These are phyloP conservation scores for Apiotrichum veenhuisii DNA, from an alignment of 1,284 basidiomycete genomes.

Conservation along the genomic window DNA sequence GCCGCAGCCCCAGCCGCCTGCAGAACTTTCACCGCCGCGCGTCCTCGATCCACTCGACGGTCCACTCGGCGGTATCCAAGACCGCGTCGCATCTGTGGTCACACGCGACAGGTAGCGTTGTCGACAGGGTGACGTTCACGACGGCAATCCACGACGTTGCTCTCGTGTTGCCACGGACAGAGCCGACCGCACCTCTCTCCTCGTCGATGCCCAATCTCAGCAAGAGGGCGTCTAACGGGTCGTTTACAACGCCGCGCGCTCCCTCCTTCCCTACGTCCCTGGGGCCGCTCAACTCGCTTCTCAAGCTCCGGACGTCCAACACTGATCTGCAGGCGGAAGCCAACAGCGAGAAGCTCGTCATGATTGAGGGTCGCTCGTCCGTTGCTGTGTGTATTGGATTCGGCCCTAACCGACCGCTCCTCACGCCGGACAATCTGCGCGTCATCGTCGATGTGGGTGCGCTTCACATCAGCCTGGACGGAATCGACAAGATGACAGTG, in stretches of 20 bases:
- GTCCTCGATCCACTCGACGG: conserved; percentile 20
- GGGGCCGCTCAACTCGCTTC: conserved; percentile 5
- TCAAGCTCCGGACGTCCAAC: conserved; percentile 1
- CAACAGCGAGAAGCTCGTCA: conserved; percentile 25
- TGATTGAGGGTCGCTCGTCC: conserved; percentile 23
- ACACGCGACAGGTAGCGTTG: conserved; percentile 34
- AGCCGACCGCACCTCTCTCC: background rate
- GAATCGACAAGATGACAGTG: conserved; percentile 24
- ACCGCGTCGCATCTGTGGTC: conserved; percentile 33
- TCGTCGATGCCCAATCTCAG: conserved; percentile 4
- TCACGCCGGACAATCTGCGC: conserved; percentile 39
- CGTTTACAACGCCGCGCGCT: background rate
- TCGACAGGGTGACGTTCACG: conserved; percentile 33
- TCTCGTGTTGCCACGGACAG: conserved; percentile 27
- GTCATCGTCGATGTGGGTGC: conserved; percentile 24
- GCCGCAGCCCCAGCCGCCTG: background rate
- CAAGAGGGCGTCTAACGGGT: background rate
- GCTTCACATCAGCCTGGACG: conserved; percentile 25
- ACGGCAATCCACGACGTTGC: conserved; percentile 24
- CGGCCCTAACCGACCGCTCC: conserved; percentile 33
- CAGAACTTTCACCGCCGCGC: conserved; percentile 12
- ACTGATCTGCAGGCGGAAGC: conserved; percentile 3
- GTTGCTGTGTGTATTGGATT: conserved; percentile 30
- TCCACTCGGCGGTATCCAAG: conserved; percentile 23
- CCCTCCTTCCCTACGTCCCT: background rate